Percentiles rank a stretch among this genome's conserved stretches.
Conservation (phyloP, 495 filamentous ascomycete species). For the Hypoxylon lienhwacheense region DNA sequence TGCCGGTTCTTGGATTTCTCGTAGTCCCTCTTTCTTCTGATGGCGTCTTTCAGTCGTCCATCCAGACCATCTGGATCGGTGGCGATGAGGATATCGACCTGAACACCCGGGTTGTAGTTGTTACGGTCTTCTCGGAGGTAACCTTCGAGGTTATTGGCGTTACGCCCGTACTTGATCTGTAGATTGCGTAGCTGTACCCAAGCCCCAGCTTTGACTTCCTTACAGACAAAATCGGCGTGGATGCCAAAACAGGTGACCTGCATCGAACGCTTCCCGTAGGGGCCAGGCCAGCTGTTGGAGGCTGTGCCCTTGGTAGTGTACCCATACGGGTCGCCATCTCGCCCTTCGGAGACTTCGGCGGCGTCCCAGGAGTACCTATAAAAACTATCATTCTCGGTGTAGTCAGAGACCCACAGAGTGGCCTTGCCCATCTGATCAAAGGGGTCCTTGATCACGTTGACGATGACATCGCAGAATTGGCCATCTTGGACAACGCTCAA, state of each 20-base stretch:
- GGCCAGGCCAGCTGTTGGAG: constrained; percentile 67
- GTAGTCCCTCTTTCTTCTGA: constrained; percentile 65
- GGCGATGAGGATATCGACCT: constrained; percentile 52
- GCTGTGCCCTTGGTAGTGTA: constrained; percentile 22
- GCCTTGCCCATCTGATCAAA: constrained; percentile 50
- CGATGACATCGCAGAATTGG: constrained; percentile 69
- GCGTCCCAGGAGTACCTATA: constrained; percentile 57
- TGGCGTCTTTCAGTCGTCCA: constrained; percentile 60
- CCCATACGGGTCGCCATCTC: constrained; percentile 39
- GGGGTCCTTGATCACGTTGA: constrained; percentile 72
- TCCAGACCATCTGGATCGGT: constrained; percentile 47
- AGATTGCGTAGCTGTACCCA: constrained; percentile 73
- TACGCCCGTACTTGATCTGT: constrained; percentile 61
- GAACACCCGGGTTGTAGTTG: constrained; percentile 52
- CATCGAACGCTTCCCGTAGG: constrained; percentile 72
- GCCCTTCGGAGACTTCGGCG: constrained; percentile 40
- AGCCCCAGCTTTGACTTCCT: constrained; percentile 57
- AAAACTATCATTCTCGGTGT: constrained; percentile 69
- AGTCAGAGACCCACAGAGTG: constrained; percentile 83
- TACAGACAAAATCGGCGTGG: constrained; percentile 62
- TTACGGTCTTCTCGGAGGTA: constrained; percentile 64
- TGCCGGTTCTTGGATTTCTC: constrained; percentile 55
- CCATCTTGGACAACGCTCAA: constrained; percentile 63
- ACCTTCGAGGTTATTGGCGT: constrained; percentile 66
- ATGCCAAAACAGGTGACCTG: constrained; percentile 71